Evolutionary conservation across 2,329 filamentous ascomycete species (phyloP), one percentile per base, ranked within the genome.

Genomic region (Monosporascus sp.): DNA sequence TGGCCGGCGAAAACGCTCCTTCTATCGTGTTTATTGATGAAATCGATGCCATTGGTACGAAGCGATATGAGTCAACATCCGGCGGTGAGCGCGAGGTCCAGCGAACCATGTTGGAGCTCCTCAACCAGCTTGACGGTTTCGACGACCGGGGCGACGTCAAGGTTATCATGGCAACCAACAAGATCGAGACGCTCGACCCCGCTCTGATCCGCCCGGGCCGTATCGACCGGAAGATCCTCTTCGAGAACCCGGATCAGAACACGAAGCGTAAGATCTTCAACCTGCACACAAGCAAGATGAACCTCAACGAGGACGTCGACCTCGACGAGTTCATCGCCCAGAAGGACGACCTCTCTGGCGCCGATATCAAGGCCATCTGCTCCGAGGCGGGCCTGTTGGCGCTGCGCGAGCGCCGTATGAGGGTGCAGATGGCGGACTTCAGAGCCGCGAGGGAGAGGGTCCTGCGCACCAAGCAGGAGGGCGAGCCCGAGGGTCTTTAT

Each of bases 141-240:
- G 94, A 99, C 69, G 95, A 99, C 72, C 89, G 94, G 56, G 95
- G 94, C 63, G 94, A 99, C 69, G 93, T 99, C 74, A 99, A 99
- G 79, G 94, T 99, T 57, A 93, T 99, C 72, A 97, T 99, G 92
- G 95, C 94, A 14, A 99, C 94, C 62, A 99, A 99, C 85, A 99
- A 99, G 84, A 99, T 99, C 63, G 95, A 99, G 63, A 96, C 91
- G 4, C 81, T 99, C 28, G 95, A 99, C 68, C 94, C 94, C 52
- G 94, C 94, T 18, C 80, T 99, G 63, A 99, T 99, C 68, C 88
- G 94, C 62, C 94, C 94, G 45, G 94, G 94, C 59, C 92, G 94
- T 81, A 99, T 99, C 72, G 94, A 99, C 73, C 87, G 94, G 65
- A 99, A 99, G 83, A 99, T 99, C 58, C 74, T 87, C 57, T 89